Evolutionary conservation across 352 stramenopile genomes (phyloP), one percentile per base, ranked within the genome.

Genomic region (Globisporangium cylindrosporum): DNA sequence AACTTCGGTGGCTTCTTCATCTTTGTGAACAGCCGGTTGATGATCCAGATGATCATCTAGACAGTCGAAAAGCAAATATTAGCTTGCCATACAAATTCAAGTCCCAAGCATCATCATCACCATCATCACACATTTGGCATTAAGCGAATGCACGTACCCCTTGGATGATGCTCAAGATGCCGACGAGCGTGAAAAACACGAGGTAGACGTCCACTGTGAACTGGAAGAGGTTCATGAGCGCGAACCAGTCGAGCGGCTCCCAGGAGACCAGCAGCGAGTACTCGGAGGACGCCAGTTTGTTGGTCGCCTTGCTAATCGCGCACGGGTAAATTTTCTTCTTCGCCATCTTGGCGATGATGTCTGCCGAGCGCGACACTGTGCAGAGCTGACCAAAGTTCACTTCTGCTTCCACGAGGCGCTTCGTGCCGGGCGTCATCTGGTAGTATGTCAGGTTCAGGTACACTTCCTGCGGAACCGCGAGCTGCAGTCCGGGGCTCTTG

Each of bases 141-240:
- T 14, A 48, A 48, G 10, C 22, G 22, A 15, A 29, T 8, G 22
- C 24, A 59, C 76, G 59, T 79, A 95, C 84, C 59, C 90, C 93
- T 59, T 98, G 85, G 10, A 94, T 74, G 62, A 97, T 89, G 51
- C 90, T 94, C 5, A 93, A 58, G 25, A 97, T 64, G 29, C 95
- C 96, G 10, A 99, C 88, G 36, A 97, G 72, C 12, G 82, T 91
- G 71, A 98, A 99, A 63, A 98, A 97, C 8, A 97, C 73, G 15
- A 99, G 76, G 68, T 99, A 99, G 3, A 99, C 89, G 66, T 94
- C 85, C 27, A 89, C 84, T 0, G 85, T 90, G 71, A 99, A 99
- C 75, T 98, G 90, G 73, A 99, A 99, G 8, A 85, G 76, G 68
- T 99, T 99, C 59, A 99, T 90, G 53, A 99, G 80, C 64, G 95